Evolutionary conservation across 2,329 filamentous ascomycete species (phyloP).

Genomic region (Colletotrichum liaoningense): DNA sequence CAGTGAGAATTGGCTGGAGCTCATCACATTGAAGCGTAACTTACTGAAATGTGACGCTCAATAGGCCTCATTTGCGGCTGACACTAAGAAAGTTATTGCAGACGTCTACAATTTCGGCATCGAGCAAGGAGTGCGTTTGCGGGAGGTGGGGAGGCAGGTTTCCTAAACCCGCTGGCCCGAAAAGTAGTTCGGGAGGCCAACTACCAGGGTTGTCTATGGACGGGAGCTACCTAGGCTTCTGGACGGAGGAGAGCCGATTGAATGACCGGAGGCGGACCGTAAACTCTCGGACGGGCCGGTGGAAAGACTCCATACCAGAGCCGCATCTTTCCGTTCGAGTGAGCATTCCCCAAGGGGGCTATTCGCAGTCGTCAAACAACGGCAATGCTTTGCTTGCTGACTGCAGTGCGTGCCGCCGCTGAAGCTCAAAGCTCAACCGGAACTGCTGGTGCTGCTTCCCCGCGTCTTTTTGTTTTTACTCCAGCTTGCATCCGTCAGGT

Average conservation of each 20-base stretch:
- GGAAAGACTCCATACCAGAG: conserved; percentile 4
- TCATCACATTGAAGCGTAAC: not conserved
- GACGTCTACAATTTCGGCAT: not conserved
- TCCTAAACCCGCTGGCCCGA: conserved; percentile 2
- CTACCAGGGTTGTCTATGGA: too few relatives aligned
- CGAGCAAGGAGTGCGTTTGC: not conserved
- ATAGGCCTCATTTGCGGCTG: not conserved
- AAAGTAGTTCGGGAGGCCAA: not conserved
- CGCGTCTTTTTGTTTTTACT: conserved; percentile 4
- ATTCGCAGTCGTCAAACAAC: not conserved
- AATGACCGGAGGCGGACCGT: conserved; percentile 12
- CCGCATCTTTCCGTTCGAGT: conserved; percentile 13
- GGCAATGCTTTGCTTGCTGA: not conserved
- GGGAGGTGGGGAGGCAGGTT: not conserved
- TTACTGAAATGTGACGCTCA: not conserved
- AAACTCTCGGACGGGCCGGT: not conserved
- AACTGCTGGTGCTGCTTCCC: conserved; percentile 17
- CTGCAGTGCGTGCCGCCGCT: not conserved
- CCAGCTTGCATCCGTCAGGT: conserved; percentile 5
- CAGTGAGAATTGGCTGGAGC: not conserved
- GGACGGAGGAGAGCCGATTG: conserved; percentile 5
- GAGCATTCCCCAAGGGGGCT: not conserved
- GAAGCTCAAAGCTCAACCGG: conserved; percentile 18
- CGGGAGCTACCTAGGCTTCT: conserved; percentile 13
- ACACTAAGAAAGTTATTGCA: not conserved